phyloP scores from a whole-genome alignment of 2,329 filamentous ascomycete genomes.

The Phyllosticta citriasiana region DNA sequence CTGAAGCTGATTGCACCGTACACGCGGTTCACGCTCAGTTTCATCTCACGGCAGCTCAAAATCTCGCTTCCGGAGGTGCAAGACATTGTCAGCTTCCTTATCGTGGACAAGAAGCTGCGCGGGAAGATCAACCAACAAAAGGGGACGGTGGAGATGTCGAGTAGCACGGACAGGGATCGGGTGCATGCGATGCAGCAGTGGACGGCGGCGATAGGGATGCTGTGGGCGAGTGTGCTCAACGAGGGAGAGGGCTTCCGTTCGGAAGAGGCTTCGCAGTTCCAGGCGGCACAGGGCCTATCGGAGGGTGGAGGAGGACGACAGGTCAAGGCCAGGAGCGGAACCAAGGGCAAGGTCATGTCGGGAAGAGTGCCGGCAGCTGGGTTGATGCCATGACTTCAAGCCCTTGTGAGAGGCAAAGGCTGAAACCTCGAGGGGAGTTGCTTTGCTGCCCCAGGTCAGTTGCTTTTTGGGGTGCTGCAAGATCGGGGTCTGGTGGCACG shows the following conservation, averaged over 20 bases:
- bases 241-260: conserved; percentile 63
- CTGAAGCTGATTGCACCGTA: conserved; percentile 91
- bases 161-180: conserved; percentile 62
- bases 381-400: conserved; percentile 31
- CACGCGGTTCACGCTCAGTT: conserved; percentile 77
- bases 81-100: conserved; percentile 91
- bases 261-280: conserved; percentile 32
- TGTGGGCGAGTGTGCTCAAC: conserved; percentile 65
- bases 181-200: conserved; percentile 64
- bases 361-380: conserved; percentile 26
- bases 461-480: conserved; percentile 7
- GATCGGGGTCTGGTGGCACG: conserved; percentile 8
- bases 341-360: conserved; percentile 28
- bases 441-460: not conserved
- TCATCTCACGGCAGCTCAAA: conserved; percentile 80
- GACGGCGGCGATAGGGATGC: conserved; percentile 55
- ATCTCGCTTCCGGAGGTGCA: conserved; percentile 80
- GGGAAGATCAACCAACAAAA: conserved; percentile 84
- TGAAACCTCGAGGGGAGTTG: conserved; percentile 8
- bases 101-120: conserved; percentile 77
- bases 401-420: conserved; percentile 12
- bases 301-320: conserved; percentile 19
- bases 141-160: conserved; percentile 73
- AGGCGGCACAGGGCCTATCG: conserved; percentile 13
- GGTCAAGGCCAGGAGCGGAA: conserved; percentile 21